Conservation (phyloP, 2,329 filamentous ascomycete genomes). For the Fusarium papillatum region DNA sequence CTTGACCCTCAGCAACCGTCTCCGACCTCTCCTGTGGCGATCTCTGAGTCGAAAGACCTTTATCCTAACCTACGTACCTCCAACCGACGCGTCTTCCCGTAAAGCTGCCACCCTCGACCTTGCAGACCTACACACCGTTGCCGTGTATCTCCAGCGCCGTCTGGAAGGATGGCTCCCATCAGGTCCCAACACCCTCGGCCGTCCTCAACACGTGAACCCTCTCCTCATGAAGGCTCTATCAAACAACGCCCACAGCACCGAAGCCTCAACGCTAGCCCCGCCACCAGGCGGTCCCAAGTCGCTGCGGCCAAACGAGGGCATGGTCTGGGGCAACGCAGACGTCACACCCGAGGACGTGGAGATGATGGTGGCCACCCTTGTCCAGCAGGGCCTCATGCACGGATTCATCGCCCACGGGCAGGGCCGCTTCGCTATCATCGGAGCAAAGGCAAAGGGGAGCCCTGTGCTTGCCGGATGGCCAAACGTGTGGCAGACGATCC, state of each 20-base stretch:
- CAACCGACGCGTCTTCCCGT: conserved; percentile 65
- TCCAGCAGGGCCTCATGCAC: conserved; percentile 84
- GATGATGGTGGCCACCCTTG: conserved; percentile 80
- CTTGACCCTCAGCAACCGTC: conserved; percentile 80
- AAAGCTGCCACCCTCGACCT: conserved; percentile 83
- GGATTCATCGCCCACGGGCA: conserved; percentile 87
- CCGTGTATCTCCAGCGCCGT: conserved; percentile 74
- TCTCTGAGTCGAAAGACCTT: conserved; percentile 85
- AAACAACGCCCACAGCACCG: conserved; percentile 57
- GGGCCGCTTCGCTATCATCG: conserved; percentile 85
- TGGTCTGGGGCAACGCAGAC: conserved; percentile 74
- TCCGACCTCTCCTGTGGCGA: conserved; percentile 88
- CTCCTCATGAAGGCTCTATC: conserved; percentile 66
- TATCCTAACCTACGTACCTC: conserved; percentile 81
- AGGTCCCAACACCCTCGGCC: conserved; percentile 47
- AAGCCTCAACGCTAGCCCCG: conserved; percentile 60
- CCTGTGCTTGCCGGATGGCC: conserved; percentile 83
- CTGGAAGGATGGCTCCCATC: conserved; percentile 69
- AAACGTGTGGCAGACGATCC: conserved; percentile 77
- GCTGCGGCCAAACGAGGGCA: conserved; percentile 69
- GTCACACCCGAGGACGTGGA: conserved; percentile 79
- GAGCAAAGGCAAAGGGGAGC: conserved; percentile 76
- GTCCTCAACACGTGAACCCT: conserved; percentile 60
- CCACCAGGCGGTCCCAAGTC: conserved; percentile 60
- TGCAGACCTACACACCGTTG: conserved; percentile 73